Evolutionary conservation across 2,329 filamentous ascomycete genomes (phyloP), one percentile per base, ranked within the genome.

Genomic region (Pseudocercospora pini-densiflorae): DNA sequence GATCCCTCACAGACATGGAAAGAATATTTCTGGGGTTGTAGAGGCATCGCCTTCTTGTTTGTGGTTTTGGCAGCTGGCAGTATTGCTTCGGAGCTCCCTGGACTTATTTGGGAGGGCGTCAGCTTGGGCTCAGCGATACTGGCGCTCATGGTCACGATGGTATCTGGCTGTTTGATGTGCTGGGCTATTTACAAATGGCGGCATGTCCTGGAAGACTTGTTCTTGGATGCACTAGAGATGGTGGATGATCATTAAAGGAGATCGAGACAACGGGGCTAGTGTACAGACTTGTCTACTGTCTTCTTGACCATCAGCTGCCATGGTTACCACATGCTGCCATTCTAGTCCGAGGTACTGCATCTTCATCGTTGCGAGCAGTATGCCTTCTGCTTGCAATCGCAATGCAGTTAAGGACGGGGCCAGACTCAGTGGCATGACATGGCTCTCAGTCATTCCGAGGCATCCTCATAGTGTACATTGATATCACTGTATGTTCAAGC

Each of bases 401-500:
- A 40, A 40, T n/a, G 36, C 36, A 40, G 36, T n/a, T 40, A 10
- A 16, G 8, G 12, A 14, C 31, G 10, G 31, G 8, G 31, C 31
- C 31, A 33, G 8, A 33, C 19, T 12, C 19, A 27, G 10, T 51
- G 2, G 47, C n/a, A 23, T 24, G 24, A 5, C 21, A 21, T 55
- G n/a, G 23, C 51, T 16, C 24, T 6, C 51, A 10, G 51, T 16
- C 12, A 27, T 7, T 9, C 16, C 51, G 24, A 55, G 23, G 16
- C 23, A 4, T 16, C 24, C 1, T 47, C 61, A 63, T 66, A 66
- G 55, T 66, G 64, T 66, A 66, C 64, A 66, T 55, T 60, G 57
- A 51, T 61, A 61, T 63, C 19, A 63, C 61, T 63, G 60, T 63
- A 55, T 63, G 54, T 55, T 33, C 43, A 51, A 33, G 33, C 54